Evolutionary conservation across 495 filamentous ascomycete species (phyloP).

Genomic region (Neurospora sp.): DNA sequence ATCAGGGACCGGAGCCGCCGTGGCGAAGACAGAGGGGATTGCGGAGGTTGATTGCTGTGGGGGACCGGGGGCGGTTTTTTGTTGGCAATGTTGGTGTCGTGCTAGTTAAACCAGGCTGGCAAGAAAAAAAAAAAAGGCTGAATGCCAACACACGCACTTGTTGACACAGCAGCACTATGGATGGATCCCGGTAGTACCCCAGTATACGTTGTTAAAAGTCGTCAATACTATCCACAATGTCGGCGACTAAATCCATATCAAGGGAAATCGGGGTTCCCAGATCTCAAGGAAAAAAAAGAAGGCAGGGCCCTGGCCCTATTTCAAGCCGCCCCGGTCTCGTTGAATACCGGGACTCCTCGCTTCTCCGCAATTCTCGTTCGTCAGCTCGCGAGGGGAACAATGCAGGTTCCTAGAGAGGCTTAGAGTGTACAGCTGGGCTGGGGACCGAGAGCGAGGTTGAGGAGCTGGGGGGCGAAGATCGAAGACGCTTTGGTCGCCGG

Average conservation of each 20-base stretch:
- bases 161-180: not conserved
- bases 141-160: not conserved
- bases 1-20: not conserved
- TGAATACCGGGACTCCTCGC: not conserved
- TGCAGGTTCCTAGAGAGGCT: not conserved
- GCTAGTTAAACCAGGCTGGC: not conserved
- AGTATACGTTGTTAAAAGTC: not conserved
- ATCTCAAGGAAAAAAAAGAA: not conserved
- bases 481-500: constrained; percentile 1
- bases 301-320: not conserved
- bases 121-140: not conserved
- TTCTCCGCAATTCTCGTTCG: not conserved
- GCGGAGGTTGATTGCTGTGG: not conserved
- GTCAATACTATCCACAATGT: not conserved
- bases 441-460: not conserved
- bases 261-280: not conserved
- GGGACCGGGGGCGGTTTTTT: not conserved
- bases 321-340: not conserved
- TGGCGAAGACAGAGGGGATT: not conserved
- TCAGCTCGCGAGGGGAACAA: not conserved
- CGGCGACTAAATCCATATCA: not conserved
- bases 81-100: not conserved
- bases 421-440: not conserved
- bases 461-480: not conserved
- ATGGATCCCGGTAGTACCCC: not conserved